Conservation (phyloP, 2,329 filamentous ascomycete species). For the Colletotrichum echinochloae region DNA sequence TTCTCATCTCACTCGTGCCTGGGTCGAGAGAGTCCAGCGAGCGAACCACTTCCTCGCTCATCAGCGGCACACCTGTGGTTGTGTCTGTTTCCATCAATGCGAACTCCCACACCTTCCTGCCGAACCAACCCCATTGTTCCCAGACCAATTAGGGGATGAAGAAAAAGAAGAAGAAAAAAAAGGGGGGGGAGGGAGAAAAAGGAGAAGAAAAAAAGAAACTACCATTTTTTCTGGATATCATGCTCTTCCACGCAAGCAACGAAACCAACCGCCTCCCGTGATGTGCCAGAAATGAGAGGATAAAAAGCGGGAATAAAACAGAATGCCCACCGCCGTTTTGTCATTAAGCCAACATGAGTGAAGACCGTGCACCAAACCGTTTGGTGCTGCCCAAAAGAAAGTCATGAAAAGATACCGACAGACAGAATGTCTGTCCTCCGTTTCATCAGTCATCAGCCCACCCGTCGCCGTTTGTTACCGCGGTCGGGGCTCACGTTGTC, state of each 20-base stretch:
- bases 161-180: background rate
- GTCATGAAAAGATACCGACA: conserved; percentile 5
- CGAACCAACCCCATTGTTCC: background rate
- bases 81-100: background rate
- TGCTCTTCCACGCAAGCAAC: conserved; percentile 22
- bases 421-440: background rate
- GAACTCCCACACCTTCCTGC: background rate
- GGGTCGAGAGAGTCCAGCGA: background rate
- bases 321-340: conserved; percentile 18
- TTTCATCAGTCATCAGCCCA: conserved; percentile 40
- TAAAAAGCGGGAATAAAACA: background rate
- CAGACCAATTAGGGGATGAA: background rate
- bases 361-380: conserved; percentile 1
- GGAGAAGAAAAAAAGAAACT: background rate
- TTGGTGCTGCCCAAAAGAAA: conserved; percentile 13
- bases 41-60: conserved; percentile 4
- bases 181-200: background rate
- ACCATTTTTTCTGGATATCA: conserved; percentile 27
- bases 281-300: conserved; percentile 5
- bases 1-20: background rate
- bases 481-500: conserved; percentile 44
- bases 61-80: background rate
- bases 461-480: conserved; percentile 54
- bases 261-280: conserved; percentile 18
- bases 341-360: conserved; percentile 20